phyloP scores from a whole-genome alignment of 108 stramenopile species.

The Hondaea fermentalgiana region DNA sequence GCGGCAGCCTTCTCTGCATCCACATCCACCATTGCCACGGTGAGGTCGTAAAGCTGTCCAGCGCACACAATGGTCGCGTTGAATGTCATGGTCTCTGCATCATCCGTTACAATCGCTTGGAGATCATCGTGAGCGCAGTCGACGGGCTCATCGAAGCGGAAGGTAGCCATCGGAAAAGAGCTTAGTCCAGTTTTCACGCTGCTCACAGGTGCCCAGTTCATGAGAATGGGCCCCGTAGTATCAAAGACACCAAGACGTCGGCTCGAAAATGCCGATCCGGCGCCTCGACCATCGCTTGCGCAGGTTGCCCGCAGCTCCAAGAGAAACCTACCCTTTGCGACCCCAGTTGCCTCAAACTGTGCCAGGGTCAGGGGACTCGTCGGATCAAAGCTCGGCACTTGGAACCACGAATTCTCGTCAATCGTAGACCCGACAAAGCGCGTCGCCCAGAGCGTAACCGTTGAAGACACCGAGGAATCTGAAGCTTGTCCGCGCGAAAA shows the following conservation, averaged over 20 bases:
- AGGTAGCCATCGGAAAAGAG: neutral
- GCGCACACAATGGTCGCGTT: too few relatives aligned
- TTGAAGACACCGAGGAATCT: neutral
- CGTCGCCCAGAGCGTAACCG: neutral
- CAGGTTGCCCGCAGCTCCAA: neutral
- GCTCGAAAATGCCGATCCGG: neutral
- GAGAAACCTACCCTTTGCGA: neutral
- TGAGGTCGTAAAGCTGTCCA: too few relatives aligned
- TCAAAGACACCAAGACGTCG: neutral
- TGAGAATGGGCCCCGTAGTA: neutral
- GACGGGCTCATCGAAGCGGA: neutral
- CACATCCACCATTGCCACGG: too few relatives aligned
- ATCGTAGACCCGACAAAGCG: neutral
- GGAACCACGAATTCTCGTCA: neutral
- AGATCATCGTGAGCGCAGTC: neutral
- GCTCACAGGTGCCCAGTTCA: neutral
- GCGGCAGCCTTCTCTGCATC: too few relatives aligned
- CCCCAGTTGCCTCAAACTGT: neutral
- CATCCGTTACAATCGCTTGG: too few relatives aligned
- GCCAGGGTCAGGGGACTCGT: neutral
- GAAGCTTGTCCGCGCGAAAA: too few relatives aligned
- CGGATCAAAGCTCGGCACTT: neutral
- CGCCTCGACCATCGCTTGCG: neutral
- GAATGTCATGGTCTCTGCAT: too few relatives aligned
- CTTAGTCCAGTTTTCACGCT: neutral